Evolutionary conservation across 1,139 yeast species (phyloP).

Genomic region (Pichia kudriavzevii): DNA sequence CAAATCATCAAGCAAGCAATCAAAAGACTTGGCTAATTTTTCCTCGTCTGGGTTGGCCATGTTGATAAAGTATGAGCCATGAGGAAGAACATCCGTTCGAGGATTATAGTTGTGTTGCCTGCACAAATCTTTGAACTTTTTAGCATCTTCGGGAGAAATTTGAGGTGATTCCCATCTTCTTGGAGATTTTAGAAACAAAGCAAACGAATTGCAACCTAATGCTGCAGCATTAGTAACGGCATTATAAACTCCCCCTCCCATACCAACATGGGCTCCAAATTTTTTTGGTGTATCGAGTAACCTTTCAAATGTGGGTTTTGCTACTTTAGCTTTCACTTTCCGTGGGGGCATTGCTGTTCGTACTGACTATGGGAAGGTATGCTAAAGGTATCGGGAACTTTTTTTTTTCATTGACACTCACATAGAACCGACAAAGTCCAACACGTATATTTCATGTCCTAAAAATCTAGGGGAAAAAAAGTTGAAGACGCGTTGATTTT

Average conservation of each 20-base stretch:
- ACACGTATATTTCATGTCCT: too few species aligned
- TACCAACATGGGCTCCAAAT: slow-evolving; percentile 79
- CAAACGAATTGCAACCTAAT: slow-evolving; percentile 76
- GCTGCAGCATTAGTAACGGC: slow-evolving; percentile 68
- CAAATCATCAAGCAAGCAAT: slow-evolving; percentile 80
- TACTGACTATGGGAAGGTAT: too few species aligned
- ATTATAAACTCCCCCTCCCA: slow-evolving; percentile 65
- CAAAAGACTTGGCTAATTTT: slow-evolving; percentile 68
- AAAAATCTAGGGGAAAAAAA: too few species aligned
- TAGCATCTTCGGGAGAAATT: slow-evolving; percentile 57
- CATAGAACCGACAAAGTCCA: too few species aligned
- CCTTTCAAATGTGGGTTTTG: slow-evolving; percentile 8
- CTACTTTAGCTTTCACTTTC: slow-evolving; percentile 8
- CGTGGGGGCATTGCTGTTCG: slow-evolving; percentile 20
- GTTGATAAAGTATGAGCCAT: slow-evolving; percentile 89
- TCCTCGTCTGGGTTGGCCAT: slow-evolving; percentile 84
- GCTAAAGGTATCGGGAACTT: background rate
- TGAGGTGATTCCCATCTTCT: slow-evolving; percentile 86
- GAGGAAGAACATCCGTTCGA: slow-evolving; percentile 75
- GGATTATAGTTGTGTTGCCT: slow-evolving; percentile 61
- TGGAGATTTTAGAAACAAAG: slow-evolving; percentile 84
- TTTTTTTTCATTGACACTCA: background rate
- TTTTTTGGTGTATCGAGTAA: slow-evolving; percentile 28
- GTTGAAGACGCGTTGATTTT: too few species aligned
- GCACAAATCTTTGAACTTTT: slow-evolving; percentile 57